These are phyloP conservation scores for Leonotis leonurus DNA, from an alignment of 257 asterid species.

Conservation along the genomic window DNA sequence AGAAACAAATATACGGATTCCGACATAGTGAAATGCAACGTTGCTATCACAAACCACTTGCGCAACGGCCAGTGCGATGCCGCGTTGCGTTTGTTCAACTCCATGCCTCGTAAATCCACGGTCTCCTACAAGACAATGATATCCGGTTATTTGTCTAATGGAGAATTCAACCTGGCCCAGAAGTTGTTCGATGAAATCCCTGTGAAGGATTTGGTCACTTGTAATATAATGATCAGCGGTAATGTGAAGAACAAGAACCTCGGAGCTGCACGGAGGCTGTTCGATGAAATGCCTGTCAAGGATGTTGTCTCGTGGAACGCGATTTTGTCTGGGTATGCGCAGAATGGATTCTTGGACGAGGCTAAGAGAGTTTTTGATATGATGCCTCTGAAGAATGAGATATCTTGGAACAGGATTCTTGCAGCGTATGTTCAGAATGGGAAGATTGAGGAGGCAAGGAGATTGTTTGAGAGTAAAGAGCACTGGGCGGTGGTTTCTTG, in stretches of 20 bases:
- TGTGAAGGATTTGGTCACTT: slow-evolving; percentile 50
- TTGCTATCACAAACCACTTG: slow-evolving; percentile 62
- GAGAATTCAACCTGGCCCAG: slow-evolving; percentile 42
- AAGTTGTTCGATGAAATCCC: slow-evolving; percentile 68
- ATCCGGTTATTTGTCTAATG: slow-evolving; percentile 61
- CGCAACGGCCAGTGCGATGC: slow-evolving; percentile 54
- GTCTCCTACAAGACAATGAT: slow-evolving; percentile 83
- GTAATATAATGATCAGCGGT: slow-evolving; percentile 80
- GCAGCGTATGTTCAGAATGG: slow-evolving; percentile 83
- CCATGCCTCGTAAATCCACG: slow-evolving; percentile 58
- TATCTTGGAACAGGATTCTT: slow-evolving; percentile 91
- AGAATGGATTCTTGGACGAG: slow-evolving; percentile 66
- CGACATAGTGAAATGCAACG: slow-evolving; percentile 65
- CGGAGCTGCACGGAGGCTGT: slow-evolving; percentile 56
- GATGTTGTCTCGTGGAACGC: slow-evolving; percentile 21
- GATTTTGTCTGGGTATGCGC: slow-evolving; percentile 52
- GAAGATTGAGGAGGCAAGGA: slow-evolving; percentile 68
- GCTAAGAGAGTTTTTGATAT: slow-evolving; percentile 58
- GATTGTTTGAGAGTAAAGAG: slow-evolving; percentile 64
- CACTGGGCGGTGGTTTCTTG: slow-evolving; percentile 79
- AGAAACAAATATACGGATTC: slow-evolving; percentile 27
- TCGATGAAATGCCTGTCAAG: slow-evolving; percentile 72
- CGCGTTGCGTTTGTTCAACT: slow-evolving; percentile 61
- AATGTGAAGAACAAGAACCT: slow-evolving; percentile 51
- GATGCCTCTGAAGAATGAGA: slow-evolving; percentile 81